Evolutionary conservation across 106 monocot species (phyloP).

Genomic region (Dendrobium chrysotoxum): DNA sequence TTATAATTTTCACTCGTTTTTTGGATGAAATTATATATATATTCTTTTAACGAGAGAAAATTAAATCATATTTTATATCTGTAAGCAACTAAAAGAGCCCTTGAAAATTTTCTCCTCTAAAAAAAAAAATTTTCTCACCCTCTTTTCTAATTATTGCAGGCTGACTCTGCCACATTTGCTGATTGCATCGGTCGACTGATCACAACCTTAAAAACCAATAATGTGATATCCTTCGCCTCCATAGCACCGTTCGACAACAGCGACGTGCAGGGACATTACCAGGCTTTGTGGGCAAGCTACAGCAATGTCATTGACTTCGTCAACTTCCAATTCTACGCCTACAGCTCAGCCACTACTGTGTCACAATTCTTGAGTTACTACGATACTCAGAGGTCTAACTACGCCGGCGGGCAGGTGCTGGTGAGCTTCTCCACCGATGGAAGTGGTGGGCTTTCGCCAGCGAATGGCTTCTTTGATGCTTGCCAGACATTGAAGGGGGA

Average conservation of each 20-base stretch:
- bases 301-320: conserved; percentile 18
- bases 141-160: neutral
- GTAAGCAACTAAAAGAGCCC: neutral
- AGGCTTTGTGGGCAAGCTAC: conserved; percentile 21
- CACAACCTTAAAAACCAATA: conserved; percentile 14
- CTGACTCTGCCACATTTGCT: conserved; percentile 18
- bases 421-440: conserved; percentile 9
- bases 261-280: conserved; percentile 16
- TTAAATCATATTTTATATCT: neutral
- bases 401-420: conserved; percentile 17
- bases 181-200: conserved; percentile 24
- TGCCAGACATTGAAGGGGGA: conserved; percentile 12
- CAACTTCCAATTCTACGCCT: conserved; percentile 34
- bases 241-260: conserved; percentile 18
- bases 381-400: conserved; percentile 16
- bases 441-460: conserved; percentile 18
- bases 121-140: too few species aligned
- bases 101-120: too few species aligned
- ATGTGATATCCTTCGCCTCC: conserved; percentile 25
- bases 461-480: conserved; percentile 20
- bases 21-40: too few species aligned
- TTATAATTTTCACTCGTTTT: too few species aligned
- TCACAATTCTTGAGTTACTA: conserved; percentile 19
- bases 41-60: too few species aligned
- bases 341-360: conserved; percentile 7